These are phyloP conservation scores for Candida insectalens DNA, from an alignment of 805 yeast species.

Conservation along the genomic window DNA sequence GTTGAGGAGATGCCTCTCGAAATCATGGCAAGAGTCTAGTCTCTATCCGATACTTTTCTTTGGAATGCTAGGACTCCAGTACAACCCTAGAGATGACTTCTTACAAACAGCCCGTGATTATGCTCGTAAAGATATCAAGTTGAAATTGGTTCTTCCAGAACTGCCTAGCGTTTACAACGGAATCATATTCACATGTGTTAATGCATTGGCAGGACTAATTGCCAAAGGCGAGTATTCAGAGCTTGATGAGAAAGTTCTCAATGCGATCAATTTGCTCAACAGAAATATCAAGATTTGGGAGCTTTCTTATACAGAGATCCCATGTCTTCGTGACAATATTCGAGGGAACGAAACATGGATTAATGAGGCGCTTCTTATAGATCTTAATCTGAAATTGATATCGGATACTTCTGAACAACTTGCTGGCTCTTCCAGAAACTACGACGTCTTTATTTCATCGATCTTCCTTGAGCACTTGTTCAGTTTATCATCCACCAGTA, in stretches of 20 bases:
- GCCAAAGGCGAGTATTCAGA: not conserved
- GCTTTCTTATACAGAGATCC: not conserved
- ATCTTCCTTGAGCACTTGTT: slow-evolving; percentile 9
- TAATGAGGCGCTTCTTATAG: slow-evolving; percentile 1
- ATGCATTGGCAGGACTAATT: not conserved
- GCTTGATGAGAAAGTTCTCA: not conserved
- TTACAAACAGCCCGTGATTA: too few species aligned
- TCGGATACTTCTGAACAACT: not conserved
- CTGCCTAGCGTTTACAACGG: slow-evolving; percentile 1
- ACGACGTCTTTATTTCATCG: not conserved
- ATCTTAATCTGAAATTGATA: not conserved
- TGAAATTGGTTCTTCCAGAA: not conserved
- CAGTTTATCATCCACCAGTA: not conserved
- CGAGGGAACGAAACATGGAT: slow-evolving; percentile 1
- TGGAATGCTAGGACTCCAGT: slow-evolving; percentile 37
- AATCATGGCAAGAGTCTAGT: slow-evolving; percentile 40
- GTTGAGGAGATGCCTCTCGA: slow-evolving; percentile 32
- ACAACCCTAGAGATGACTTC: too few species aligned
- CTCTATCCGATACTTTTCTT: slow-evolving; percentile 32
- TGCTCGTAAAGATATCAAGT: too few species aligned
- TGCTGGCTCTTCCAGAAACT: not conserved
- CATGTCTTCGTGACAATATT: not conserved
- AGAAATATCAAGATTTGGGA: slow-evolving; percentile 4
- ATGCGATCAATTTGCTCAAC: slow-evolving; percentile 4
- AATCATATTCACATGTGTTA: not conserved